Base-by-base conservation (phyloP, 1,284 basidiomycete species). In the Rhodotorula sp. region DNA sequence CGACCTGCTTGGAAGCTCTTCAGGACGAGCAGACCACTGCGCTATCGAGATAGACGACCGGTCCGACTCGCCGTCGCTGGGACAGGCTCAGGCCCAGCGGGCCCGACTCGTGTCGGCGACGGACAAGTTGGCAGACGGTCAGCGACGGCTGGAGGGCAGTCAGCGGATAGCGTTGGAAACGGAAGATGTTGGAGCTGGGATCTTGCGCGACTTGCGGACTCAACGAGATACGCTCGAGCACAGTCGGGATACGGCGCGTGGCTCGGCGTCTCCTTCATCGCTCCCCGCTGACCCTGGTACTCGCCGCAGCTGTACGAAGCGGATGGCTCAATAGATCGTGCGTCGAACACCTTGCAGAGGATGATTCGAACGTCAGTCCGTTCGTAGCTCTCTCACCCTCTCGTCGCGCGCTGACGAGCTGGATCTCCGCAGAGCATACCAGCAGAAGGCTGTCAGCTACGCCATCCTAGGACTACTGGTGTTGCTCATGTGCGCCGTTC, bases 221-320 rank as follows among this genome's bases (percentile, higher is more conserved):
- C 96, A 99, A 82, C 82, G 96, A 72, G 96, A 98, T 80, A 94
- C 95, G 82, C 94, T 99, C 74, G 90, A 96, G 83, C 90, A 96
- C 78, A 87, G 94, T 28, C 84, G 95, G 77, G 90, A 93, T 81
- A 93, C 90, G 65, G 90, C 94, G 74, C 46, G 88, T 37, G 34
- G 16, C 11, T 18, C 28, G 53, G 20, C 16, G 28, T 26, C 16
- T 47, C n/a, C n/a, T 31, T 2, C 50, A 26, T 5, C 10, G 13
- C 5, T 34, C n/a, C n/a, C n/a, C 10, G 10, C 58, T 66, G 46
- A 80, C 77, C 4, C 76, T 78, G 37, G 53, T 74, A 7, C 34
- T 16, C 4, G 13, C 6, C 9, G 40, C 71, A 85, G 83, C 81
- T 86, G 47, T 81, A 81, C 50, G 81, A 83, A 67, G 85, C 86